These are phyloP conservation scores for Cyclotella choctawhatcheeana DNA, from an alignment of 108 stramenopile genomes.

Conservation along the genomic window DNA sequence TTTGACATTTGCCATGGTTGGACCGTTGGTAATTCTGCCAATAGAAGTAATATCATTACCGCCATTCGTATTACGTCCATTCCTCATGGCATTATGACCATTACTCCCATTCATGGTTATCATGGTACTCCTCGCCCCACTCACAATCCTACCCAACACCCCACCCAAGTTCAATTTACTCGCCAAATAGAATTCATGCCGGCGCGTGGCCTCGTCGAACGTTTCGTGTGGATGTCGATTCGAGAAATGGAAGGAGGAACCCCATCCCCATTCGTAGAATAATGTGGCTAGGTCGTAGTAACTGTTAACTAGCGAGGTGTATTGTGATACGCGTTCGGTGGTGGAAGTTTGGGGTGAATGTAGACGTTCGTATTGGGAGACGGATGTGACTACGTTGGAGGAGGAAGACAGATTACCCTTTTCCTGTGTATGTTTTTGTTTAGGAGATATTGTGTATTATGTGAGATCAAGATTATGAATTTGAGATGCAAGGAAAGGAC, in stretches of 20 bases:
- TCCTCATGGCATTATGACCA: not conserved
- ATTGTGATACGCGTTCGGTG: conserved; percentile 61
- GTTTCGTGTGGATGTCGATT: conserved; percentile 78
- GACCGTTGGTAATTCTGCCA: too few species aligned
- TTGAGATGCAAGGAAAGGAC: too few species aligned
- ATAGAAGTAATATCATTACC: not conserved
- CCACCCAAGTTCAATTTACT: conserved; percentile 56
- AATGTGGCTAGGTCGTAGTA: conserved; percentile 95
- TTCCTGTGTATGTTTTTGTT: conserved; percentile 43
- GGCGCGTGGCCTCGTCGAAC: conserved; percentile 86
- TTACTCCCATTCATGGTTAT: conserved; percentile 3
- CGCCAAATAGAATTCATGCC: conserved; percentile 90
- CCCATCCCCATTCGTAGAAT: conserved; percentile 98
- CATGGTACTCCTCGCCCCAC: not conserved
- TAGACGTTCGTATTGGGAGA: conserved; percentile 59
- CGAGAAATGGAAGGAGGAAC: conserved; percentile 90
- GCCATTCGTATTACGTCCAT: too few species aligned
- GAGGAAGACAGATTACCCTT: conserved; percentile 51
- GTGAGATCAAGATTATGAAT: not conserved
- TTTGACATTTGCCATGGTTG: conserved; percentile 50
- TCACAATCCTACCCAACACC: conserved; percentile 8
- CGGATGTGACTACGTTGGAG: conserved; percentile 51
- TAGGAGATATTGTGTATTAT: not conserved
- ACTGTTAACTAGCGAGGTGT: conserved; percentile 77
- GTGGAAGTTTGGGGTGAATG: conserved; percentile 40